Conservation (phyloP, 2,329 filamentous ascomycete species). For the Penicillium polonicum region DNA sequence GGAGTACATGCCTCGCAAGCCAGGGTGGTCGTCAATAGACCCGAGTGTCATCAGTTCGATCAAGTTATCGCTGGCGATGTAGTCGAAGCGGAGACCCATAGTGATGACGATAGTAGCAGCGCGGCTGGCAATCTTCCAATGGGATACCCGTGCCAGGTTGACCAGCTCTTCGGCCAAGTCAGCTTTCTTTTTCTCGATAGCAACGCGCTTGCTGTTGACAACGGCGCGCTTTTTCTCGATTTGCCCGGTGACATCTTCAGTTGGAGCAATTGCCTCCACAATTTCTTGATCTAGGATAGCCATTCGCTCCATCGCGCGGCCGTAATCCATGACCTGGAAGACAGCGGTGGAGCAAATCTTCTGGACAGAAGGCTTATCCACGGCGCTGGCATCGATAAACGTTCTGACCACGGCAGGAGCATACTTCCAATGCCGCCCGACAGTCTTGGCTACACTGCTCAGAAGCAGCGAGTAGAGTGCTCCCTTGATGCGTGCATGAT, state of each 20-base stretch:
- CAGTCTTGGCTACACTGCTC: slow-evolving; percentile 81
- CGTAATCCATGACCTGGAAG: slow-evolving; percentile 88
- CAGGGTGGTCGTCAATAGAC: slow-evolving; percentile 86
- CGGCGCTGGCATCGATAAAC: slow-evolving; percentile 84
- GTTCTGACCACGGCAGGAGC: slow-evolving; percentile 84
- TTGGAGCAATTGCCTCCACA: slow-evolving; percentile 69
- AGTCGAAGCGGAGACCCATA: slow-evolving; percentile 86
- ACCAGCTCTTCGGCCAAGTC: slow-evolving; percentile 79
- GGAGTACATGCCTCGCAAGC: slow-evolving; percentile 75
- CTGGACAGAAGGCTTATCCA: slow-evolving; percentile 93
- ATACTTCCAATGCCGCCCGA: slow-evolving; percentile 91
- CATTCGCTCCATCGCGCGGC: slow-evolving; percentile 81
- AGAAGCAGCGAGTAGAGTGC: slow-evolving; percentile 88
- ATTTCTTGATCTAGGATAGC: slow-evolving; percentile 73
- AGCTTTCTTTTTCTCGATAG: slow-evolving; percentile 81
- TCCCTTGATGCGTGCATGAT: slow-evolving; percentile 92
- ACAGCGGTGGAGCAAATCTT: slow-evolving; percentile 77
- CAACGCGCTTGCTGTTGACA: slow-evolving; percentile 70
- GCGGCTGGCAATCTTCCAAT: slow-evolving; percentile 94
- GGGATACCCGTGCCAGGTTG: slow-evolving; percentile 71
- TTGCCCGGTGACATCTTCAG: slow-evolving; percentile 59
- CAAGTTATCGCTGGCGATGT: slow-evolving; percentile 75
- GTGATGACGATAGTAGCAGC: slow-evolving; percentile 90
- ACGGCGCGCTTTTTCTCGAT: slow-evolving; percentile 64
- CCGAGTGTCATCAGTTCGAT: slow-evolving; percentile 79